Evolutionary conservation across 2,329 filamentous ascomycete species (phyloP).

Genomic region (Ascomycota sp.): DNA sequence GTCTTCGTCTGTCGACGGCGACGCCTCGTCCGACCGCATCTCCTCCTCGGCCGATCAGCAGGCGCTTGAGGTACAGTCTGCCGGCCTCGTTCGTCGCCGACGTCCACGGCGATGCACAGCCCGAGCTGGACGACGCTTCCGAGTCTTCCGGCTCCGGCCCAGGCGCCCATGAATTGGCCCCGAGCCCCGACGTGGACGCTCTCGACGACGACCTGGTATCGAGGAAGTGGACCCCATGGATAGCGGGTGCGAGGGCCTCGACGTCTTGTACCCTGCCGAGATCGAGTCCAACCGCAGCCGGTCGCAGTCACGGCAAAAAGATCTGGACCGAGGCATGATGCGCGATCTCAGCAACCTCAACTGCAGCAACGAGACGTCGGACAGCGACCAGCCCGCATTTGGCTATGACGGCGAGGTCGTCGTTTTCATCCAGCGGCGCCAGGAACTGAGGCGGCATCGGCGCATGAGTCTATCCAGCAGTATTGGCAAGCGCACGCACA

Average conservation of each 20-base stretch:
- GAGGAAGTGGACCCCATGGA: slow-evolving; percentile 28
- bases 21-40: slow-evolving; percentile 6
- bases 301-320: slow-evolving; percentile 16
- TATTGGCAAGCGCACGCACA: slow-evolving; percentile 32
- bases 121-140: slow-evolving; percentile 5
- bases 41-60: slow-evolving; percentile 2
- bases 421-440: slow-evolving; percentile 19
- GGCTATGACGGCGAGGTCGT: slow-evolving; percentile 18
- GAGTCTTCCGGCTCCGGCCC: background rate
- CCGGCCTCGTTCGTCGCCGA: background rate
- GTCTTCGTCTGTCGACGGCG: slow-evolving; percentile 10
- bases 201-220: slow-evolving; percentile 16
- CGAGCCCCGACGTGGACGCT: too few relatives aligned
- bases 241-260: slow-evolving; percentile 20
- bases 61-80: background rate
- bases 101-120: background rate
- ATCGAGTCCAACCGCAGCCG: slow-evolving; percentile 26
- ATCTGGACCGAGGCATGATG: slow-evolving; percentile 23
- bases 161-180: background rate
- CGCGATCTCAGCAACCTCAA: slow-evolving; percentile 23
- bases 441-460: slow-evolving; percentile 21
- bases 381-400: slow-evolving; percentile 12
- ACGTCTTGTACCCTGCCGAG: slow-evolving; percentile 21
- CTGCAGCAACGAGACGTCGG: slow-evolving; percentile 18
- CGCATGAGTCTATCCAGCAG: slow-evolving; percentile 31